Percentiles rank a stretch among this genome's conserved stretches.
phyloP scores from a whole-genome alignment of 192 early-diverging fungal genomes.

The Podila minutissima region DNA sequence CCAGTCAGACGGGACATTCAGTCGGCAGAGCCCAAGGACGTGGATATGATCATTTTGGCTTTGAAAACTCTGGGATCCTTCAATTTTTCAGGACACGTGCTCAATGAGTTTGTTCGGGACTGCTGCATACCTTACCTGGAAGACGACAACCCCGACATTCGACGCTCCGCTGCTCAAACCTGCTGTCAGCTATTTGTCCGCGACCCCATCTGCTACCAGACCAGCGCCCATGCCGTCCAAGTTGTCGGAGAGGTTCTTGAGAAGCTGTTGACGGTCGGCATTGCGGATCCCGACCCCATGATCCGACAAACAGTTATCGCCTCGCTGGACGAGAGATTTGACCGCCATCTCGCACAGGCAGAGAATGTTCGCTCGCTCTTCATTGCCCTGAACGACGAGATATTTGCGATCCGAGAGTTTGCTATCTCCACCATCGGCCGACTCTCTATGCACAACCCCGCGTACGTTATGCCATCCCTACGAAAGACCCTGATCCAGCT shows the following conservation, averaged over 20 bases:
- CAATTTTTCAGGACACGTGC: conserved; percentile 82
- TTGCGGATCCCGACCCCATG: conserved; percentile 82
- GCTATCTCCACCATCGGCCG: conserved; percentile 89
- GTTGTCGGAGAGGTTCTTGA: conserved; percentile 90
- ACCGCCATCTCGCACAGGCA: conserved; percentile 89
- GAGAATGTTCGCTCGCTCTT: conserved; percentile 91
- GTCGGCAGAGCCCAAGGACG: conserved; percentile 69
- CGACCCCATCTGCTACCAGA: conserved; percentile 86
- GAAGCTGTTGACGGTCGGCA: conserved; percentile 86
- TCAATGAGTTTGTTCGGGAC: conserved; percentile 92
- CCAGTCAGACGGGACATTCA: conserved; percentile 44
- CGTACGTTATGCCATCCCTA: conserved; percentile 91
- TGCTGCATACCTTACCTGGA: conserved; percentile 85
- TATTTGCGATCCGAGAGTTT: conserved; percentile 85
- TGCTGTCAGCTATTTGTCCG: conserved; percentile 84
- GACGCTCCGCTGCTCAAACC: conserved; percentile 87
- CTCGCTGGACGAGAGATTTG: conserved; percentile 85
- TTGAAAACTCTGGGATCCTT: conserved; percentile 85
- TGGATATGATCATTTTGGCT: conserved; percentile 82
- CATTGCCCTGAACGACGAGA: conserved; percentile 91
- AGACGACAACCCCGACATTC: conserved; percentile 78
- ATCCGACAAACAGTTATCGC: conserved; percentile 84
- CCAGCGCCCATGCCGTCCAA: conserved; percentile 78
- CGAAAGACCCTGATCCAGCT: conserved; percentile 88
- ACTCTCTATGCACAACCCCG: conserved; percentile 87